Evolutionary conservation across 805 yeast species (phyloP).

Genomic region (Ascoidea tarda): DNA sequence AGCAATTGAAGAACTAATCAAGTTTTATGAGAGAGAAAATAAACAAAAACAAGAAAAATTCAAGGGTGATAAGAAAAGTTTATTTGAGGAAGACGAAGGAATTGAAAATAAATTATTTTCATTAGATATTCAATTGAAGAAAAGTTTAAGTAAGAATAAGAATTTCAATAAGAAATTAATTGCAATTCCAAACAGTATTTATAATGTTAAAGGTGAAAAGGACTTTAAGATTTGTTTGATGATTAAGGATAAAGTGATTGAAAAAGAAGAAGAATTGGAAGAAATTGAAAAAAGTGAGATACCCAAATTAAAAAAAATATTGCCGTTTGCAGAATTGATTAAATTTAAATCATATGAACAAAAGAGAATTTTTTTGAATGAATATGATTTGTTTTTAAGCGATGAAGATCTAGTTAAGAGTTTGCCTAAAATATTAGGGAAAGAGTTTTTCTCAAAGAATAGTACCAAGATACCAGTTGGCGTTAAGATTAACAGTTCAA

Average conservation of each 20-base stretch:
- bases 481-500: slow-evolving; percentile 27
- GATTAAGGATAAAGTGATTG: slow-evolving; percentile 19
- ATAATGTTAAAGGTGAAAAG: slow-evolving; percentile 31
- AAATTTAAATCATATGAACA: slow-evolving; percentile 76
- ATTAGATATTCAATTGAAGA: slow-evolving; percentile 9
- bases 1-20: slow-evolving; percentile 53
- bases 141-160: slow-evolving; percentile 1
- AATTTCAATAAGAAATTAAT: slow-evolving; percentile 25
- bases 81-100: slow-evolving; percentile 47
- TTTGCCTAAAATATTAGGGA: slow-evolving; percentile 78
- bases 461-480: slow-evolving; percentile 54
- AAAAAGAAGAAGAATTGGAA: slow-evolving; percentile 21
- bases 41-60: slow-evolving; percentile 18
- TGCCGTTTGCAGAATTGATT: slow-evolving; percentile 13
- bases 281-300: slow-evolving; percentile 31
- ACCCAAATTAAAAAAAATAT: slow-evolving; percentile 26
- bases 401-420: slow-evolving; percentile 74
- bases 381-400: slow-evolving; percentile 65
- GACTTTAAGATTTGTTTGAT: slow-evolving; percentile 47
- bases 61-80: slow-evolving; percentile 22
- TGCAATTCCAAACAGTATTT: slow-evolving; percentile 14
- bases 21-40: slow-evolving; percentile 31
- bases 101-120: slow-evolving; percentile 14
- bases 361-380: slow-evolving; percentile 55
- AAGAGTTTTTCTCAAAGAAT: slow-evolving; percentile 58